Conservation (phyloP, 192 early-diverging fungal species). For the Backusella morwellensis region DNA sequence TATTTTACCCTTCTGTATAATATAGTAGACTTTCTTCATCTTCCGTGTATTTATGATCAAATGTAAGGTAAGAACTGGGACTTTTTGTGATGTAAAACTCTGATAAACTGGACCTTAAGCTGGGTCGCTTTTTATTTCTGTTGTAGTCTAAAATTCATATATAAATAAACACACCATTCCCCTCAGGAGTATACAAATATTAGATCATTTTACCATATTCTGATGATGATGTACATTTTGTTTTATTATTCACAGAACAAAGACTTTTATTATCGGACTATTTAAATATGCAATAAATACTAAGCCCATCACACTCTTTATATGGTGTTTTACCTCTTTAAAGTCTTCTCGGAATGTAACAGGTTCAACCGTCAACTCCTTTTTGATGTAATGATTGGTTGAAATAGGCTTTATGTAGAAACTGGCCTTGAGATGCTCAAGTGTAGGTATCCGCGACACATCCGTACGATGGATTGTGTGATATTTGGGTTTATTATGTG, state of each 20-base stretch:
- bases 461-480: not conserved
- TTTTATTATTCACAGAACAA: not conserved
- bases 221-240: not conserved
- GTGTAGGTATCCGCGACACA: not conserved
- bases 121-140: not conserved
- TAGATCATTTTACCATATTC: conserved; percentile 5
- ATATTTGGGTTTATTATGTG: not conserved
- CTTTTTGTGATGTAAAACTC: not conserved
- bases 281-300: not conserved
- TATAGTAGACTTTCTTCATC: not conserved
- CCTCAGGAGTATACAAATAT: not conserved
- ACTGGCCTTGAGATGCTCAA: not conserved
- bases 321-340: not conserved
- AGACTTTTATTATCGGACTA: conserved; percentile 10
- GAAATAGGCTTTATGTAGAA: not conserved
- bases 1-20: not conserved
- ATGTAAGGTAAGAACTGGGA: not conserved
- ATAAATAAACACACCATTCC: not conserved
- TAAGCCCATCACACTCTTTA: not conserved
- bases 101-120: not conserved
- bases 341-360: not conserved
- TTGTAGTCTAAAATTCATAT: not conserved
- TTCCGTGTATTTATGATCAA: not conserved
- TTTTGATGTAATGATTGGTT: not conserved
- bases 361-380: not conserved